phyloP scores from a whole-genome alignment of 2,329 filamentous ascomycete genomes.

The Laburnicola sp. region DNA sequence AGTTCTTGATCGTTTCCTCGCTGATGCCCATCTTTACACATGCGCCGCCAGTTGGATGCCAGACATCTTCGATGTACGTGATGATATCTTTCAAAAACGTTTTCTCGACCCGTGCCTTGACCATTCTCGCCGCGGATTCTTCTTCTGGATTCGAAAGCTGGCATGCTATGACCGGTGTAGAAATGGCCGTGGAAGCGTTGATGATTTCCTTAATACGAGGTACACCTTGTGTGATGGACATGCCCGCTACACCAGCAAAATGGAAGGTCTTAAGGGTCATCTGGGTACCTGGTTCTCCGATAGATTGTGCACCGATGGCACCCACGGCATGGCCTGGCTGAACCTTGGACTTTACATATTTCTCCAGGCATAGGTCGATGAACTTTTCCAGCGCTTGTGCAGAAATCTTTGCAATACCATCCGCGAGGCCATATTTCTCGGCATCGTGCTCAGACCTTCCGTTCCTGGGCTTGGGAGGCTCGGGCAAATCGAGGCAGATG shows the following conservation, averaged over 20 bases:
- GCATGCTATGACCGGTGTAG: conserved; percentile 90
- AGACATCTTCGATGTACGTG: conserved; percentile 82
- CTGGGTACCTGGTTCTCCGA: conserved; percentile 96
- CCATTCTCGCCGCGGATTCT: conserved; percentile 80
- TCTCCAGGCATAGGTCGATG: conserved; percentile 78
- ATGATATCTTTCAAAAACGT: conserved; percentile 84
- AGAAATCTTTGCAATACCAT: conserved; percentile 84
- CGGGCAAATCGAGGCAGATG: conserved; percentile 28
- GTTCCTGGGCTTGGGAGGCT: conserved; percentile 16
- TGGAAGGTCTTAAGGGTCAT: conserved; percentile 99
- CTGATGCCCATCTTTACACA: conserved; percentile 84
- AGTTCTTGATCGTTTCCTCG: conserved; percentile 76
- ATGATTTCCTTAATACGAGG: conserved; percentile 99
- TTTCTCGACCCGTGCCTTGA: conserved; percentile 93
- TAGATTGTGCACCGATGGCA: conserved; percentile 94
- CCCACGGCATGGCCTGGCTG: conserved; percentile 96
- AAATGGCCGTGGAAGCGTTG: conserved; percentile 93
- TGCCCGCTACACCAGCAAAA: conserved; percentile 98
- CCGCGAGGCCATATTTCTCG: conserved; percentile 46
- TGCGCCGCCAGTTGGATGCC: conserved; percentile 69
- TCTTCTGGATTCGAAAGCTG: conserved; percentile 75
- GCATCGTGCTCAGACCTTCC: conserved; percentile 38
- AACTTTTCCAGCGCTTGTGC: conserved; percentile 72
- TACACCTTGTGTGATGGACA: conserved; percentile 99
- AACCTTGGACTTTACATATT: conserved; percentile 87